These are phyloP conservation scores for Glycine tomentella DNA, from an alignment of 306 rosid species.

Conservation along the genomic window DNA sequence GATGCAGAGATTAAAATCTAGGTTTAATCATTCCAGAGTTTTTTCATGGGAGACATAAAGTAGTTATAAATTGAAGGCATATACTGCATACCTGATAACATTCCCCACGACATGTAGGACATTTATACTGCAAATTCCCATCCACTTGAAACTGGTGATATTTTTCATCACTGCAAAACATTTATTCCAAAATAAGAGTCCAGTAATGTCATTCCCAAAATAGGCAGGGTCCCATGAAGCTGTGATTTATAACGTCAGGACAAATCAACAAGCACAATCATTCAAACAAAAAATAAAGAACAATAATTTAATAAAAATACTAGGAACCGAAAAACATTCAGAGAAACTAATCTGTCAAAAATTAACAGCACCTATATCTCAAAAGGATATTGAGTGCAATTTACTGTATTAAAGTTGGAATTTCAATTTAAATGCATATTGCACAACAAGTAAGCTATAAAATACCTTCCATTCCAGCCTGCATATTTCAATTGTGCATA, in stretches of 20 bases:
- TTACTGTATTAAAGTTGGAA: conserved; percentile 6
- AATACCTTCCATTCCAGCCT: conserved; percentile 21
- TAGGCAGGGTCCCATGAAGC: conserved; percentile 4
- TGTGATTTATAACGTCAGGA: background rate
- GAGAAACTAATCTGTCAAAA: conserved; percentile 22
- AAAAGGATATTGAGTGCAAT: conserved; percentile 21
- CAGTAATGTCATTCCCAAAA: conserved; percentile 23
- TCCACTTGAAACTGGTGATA: conserved; percentile 93
- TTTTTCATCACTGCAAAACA: conserved; percentile 84
- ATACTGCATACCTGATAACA: conserved; percentile 77
- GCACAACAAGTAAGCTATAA: background rate
- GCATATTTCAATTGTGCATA: background rate
- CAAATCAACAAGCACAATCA: conserved; percentile 15
- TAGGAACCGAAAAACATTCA: conserved; percentile 21
- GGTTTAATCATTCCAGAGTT: conserved; percentile 12
- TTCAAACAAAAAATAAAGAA: conserved; percentile 4
- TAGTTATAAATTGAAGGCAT: conserved; percentile 16
- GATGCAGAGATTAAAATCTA: conserved; percentile 32
- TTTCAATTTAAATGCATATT: conserved; percentile 1
- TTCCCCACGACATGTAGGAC: conserved; percentile 98
- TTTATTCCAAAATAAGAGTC: conserved; percentile 41
- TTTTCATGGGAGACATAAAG: background rate
- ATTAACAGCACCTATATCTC: conserved; percentile 20
- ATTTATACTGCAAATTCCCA: conserved; percentile 91
- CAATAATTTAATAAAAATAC: background rate